phyloP scores from a whole-genome alignment of 2,329 filamentous ascomycete genomes.

The Colletotrichum noveboracense region DNA sequence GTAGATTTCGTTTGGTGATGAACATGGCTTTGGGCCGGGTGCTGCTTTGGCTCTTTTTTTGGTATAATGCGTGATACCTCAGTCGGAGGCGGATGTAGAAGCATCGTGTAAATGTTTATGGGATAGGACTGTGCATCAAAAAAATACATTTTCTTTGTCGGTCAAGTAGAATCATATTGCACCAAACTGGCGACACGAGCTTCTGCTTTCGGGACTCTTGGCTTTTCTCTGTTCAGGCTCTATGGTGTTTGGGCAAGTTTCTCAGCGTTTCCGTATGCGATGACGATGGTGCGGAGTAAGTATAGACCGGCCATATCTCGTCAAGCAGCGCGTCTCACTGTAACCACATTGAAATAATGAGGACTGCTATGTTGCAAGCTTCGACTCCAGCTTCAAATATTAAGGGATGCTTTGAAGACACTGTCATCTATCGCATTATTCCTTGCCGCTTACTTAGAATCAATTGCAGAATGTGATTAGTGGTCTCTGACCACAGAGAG shows the following conservation, averaged over 20 bases:
- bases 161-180: background rate
- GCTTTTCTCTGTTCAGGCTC: background rate
- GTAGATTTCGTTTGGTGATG: background rate
- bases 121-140: background rate
- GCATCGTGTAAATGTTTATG: background rate
- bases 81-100: background rate
- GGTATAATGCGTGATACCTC: background rate
- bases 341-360: background rate
- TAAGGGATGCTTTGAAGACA: background rate
- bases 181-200: background rate
- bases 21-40: background rate
- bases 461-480: background rate
- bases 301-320: background rate
- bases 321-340: background rate
- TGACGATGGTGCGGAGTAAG: background rate
- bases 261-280: fast-evolving
- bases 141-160: background rate
- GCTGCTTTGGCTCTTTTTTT: background rate
- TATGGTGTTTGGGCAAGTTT: background rate
- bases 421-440: background rate
- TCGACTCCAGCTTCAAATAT: background rate
- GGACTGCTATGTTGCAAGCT: background rate
- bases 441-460: background rate
- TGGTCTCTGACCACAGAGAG: background rate
- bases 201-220: background rate